Evolutionary conservation across 495 filamentous ascomycete genomes (phyloP), one percentile per base, ranked within the genome.

Genomic region (Ramalina intermedia): DNA sequence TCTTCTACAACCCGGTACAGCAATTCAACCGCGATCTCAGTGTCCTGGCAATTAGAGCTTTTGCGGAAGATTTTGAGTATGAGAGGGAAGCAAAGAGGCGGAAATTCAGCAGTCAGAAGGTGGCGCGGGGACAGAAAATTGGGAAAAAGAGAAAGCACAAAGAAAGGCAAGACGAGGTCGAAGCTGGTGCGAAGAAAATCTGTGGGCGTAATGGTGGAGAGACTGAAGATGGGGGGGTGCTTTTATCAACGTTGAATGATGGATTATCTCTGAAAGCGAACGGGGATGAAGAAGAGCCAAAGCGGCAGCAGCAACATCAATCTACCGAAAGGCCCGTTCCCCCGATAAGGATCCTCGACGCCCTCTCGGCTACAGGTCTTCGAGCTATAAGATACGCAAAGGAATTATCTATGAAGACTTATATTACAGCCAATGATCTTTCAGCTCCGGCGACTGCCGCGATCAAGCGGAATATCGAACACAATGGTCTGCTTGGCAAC

Each of bases 1-100:
- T 98, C 23, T 98, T 98, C 62, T 98, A 98, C 69, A 98, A 98
- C 55, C 90, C 91, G 0, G 94, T 98, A 38, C 93, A 96, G 60
- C 93, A 96, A 63, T 98, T 95, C 70, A 98, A 98, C 67, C 79
- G 91, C 9, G 91, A 98, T 65, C 67, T 98, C 55, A 94, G 85
- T 58, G 84, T 96, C 27, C 73, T 96, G 18, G 85, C 88, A 16
- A 93, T 96, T 57, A 82, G 80, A 58, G 79, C 81, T 0, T 94
- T 84, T 67, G 84, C 80, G 0, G 79, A 91, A 46, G 79, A 87
- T 51, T 60, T 74, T 1, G 13, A 46, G 83, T 13, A 71, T 63
- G 29, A 51, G 14, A 29, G 49, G n/a, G 38, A 24, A 37, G 51
- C 53, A 55, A n/a, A 37, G 27, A 52, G 67, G 53, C 61, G 59